phyloP scores from a whole-genome alignment of 2,329 filamentous ascomycete species.

The Pseudofabraea citricarpa region DNA sequence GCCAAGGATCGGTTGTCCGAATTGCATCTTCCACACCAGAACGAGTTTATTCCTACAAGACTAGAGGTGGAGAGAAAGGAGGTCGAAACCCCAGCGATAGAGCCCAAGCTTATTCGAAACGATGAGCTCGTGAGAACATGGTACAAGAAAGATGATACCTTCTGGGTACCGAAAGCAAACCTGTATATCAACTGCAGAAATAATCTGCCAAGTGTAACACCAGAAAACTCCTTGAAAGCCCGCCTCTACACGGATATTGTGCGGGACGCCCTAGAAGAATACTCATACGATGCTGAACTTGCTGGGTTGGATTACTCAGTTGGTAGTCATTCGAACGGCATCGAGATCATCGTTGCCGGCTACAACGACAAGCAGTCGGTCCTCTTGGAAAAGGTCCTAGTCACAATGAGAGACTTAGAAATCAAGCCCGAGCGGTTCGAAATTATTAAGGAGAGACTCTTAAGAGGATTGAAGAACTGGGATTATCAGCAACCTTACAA shows the following conservation, averaged over 20 bases:
- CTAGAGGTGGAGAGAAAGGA: constrained; percentile 95
- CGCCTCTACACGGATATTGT: constrained; percentile 82
- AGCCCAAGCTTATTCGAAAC: constrained; percentile 79
- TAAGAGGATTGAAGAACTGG: constrained; percentile 76
- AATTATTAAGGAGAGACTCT: constrained; percentile 82
- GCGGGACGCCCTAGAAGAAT: constrained; percentile 83
- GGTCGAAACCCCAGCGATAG: constrained; percentile 65
- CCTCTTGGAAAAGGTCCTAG: constrained; percentile 81
- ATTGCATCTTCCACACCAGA: constrained; percentile 84
- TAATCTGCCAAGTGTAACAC: constrained; percentile 72
- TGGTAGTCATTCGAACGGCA: constrained; percentile 63
- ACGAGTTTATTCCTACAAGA: constrained; percentile 92
- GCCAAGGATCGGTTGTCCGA: constrained; percentile 58
- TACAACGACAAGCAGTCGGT: constrained; percentile 97
- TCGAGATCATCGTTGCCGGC: constrained; percentile 76
- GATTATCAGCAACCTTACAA: constrained; percentile 85
- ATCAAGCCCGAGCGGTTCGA: constrained; percentile 84
- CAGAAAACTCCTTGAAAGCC: constrained; percentile 72
- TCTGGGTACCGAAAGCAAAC: constrained; percentile 96
- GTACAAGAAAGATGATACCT: constrained; percentile 98
- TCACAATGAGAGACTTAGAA: constrained; percentile 78
- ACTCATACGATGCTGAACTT: constrained; percentile 92
- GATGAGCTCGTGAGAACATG: constrained; percentile 77
- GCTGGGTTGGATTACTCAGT: constrained; percentile 83
- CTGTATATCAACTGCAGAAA: constrained; percentile 76